Evolutionary conservation across 177 flowering plant species (phyloP).

Genomic region (Vitis hybrid): DNA sequence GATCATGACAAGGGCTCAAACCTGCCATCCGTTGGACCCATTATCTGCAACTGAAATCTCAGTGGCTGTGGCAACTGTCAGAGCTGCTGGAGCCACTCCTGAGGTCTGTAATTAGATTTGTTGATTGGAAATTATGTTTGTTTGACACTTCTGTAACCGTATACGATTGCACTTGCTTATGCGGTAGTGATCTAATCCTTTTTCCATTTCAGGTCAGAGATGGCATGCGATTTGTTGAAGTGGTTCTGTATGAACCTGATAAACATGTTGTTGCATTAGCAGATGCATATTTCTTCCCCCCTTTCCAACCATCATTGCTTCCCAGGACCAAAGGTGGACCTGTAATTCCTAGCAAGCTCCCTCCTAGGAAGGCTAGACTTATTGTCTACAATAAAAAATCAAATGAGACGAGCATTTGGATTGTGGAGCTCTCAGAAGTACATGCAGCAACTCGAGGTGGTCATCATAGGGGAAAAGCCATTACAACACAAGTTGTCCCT

Average conservation of each 20-base stretch:
- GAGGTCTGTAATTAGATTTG: slow-evolving; percentile 52
- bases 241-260: slow-evolving; percentile 79
- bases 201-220: slow-evolving; percentile 72
- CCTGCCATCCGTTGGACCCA: slow-evolving; percentile 93
- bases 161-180: not conserved
- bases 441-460: slow-evolving; percentile 99
- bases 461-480: slow-evolving; percentile 96
- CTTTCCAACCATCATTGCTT: slow-evolving; percentile 93
- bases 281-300: slow-evolving; percentile 99
- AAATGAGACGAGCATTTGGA: slow-evolving; percentile 94
- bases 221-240: slow-evolving; percentile 96
- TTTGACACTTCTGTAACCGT: not conserved
- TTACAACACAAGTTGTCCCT: slow-evolving; percentile 82
- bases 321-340: slow-evolving; percentile 89
- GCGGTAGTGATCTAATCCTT: too few relatives aligned
- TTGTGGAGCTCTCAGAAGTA: slow-evolving; percentile 84
- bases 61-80: slow-evolving; percentile 93
- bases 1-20: slow-evolving; percentile 67
- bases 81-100: slow-evolving; percentile 97
- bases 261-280: slow-evolving; percentile 94
- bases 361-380: slow-evolving; percentile 90
- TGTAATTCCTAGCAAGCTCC: slow-evolving; percentile 86
- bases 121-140: not conserved
- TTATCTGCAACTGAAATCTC: slow-evolving; percentile 90
- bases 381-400: slow-evolving; percentile 85